phyloP scores from a whole-genome alignment of 139 green algal genomes.

The Eudorina sp. region DNA sequence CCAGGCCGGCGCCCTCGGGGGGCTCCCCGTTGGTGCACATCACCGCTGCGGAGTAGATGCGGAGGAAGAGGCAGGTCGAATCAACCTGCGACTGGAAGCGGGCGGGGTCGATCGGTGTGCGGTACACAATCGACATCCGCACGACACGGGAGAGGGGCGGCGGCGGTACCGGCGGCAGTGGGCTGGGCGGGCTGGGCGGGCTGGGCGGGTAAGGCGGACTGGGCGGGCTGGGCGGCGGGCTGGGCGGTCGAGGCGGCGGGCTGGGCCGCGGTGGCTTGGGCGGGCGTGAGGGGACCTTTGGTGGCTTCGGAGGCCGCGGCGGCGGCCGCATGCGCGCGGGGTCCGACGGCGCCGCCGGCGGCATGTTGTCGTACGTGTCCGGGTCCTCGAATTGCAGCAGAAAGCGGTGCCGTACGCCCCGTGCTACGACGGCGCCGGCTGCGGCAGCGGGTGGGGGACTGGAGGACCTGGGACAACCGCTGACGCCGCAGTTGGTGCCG shows the following conservation, averaged over 20 bases:
- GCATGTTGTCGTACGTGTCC: too few species aligned
- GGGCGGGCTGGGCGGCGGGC: neutral
- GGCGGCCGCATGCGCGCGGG: neutral
- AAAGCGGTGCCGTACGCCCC: neutral
- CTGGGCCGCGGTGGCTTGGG: neutral
- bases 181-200: neutral
- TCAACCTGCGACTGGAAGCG: neutral
- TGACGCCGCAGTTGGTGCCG: neutral
- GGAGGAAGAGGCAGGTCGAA: slow-evolving; percentile 33
- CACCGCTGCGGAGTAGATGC: neutral
- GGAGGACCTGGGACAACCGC: neutral
- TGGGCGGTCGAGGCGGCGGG: neutral
- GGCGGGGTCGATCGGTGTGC: too few species aligned
- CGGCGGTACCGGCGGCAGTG: neutral
- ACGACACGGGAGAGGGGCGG: neutral
- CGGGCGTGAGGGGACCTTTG: neutral
- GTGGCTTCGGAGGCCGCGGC: neutral
- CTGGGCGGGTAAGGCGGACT: neutral
- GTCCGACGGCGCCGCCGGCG: neutral
- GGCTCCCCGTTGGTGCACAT: neutral
- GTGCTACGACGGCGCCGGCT: too few species aligned
- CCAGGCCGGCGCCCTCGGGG: neutral
- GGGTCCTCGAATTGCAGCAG: neutral
- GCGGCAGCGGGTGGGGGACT: neutral
- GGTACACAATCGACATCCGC: neutral